Conservation (phyloP, 2,329 filamentous ascomycete genomes). For the Fusarium paranaense region DNA sequence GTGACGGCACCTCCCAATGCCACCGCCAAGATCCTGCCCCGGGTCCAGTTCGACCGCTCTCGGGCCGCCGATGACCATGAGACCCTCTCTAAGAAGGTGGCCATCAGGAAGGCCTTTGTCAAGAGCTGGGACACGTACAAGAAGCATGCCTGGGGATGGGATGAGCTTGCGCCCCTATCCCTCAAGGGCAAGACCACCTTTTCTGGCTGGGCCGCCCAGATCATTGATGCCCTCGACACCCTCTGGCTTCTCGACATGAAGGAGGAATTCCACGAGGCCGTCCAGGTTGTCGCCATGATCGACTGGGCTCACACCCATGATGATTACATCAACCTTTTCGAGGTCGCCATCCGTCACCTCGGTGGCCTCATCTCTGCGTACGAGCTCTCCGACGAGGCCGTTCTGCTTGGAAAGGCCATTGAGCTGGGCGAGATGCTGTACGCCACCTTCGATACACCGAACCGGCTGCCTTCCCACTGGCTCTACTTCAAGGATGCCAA, state of each 20-base stretch:
- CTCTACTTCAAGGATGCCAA: conserved; percentile 58
- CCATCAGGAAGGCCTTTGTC: conserved; percentile 54
- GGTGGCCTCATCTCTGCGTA: conserved; percentile 65
- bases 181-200: conserved; percentile 60
- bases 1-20: conserved; percentile 51
- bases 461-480: conserved; percentile 61
- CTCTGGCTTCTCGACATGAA: conserved; percentile 70
- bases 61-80: conserved; percentile 55
- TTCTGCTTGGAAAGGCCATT: conserved; percentile 62
- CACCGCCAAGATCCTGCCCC: conserved; percentile 47
- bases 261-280: conserved; percentile 65
- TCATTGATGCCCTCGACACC: conserved; percentile 70
- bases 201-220: conserved; percentile 67
- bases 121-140: conserved; percentile 66
- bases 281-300: conserved; percentile 60
- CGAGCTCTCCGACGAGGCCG: conserved; percentile 60
- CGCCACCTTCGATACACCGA: conserved; percentile 65
- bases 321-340: conserved; percentile 67
- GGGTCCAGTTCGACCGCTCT: conserved; percentile 58
- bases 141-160: conserved; percentile 65
- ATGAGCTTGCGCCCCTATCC: conserved; percentile 65
- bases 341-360: conserved; percentile 69
- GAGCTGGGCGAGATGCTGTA: conserved; percentile 67
- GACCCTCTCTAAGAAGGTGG: conserved; percentile 50
- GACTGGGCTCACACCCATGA: conserved; percentile 64